phyloP scores from a whole-genome alignment of 331 rosid genomes.

The Malus hybrid region DNA sequence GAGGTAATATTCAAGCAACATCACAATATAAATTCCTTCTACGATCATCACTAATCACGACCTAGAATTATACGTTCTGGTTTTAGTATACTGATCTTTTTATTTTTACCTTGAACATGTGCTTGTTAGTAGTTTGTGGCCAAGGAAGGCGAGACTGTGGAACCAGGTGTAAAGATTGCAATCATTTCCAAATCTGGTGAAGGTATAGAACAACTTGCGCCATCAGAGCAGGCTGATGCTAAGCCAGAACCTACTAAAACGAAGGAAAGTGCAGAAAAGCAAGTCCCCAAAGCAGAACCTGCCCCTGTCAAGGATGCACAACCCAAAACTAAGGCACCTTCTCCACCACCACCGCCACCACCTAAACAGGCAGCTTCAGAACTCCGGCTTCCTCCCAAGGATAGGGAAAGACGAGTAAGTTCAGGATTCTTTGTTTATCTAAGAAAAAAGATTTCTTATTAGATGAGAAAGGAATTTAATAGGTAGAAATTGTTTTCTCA shows the following conservation, averaged over 20 bases:
- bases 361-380: constrained; percentile 31
- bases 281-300: constrained; percentile 26
- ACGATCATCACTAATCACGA: neutral
- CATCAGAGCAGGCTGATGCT: constrained; percentile 32
- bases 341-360: constrained; percentile 21
- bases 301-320: constrained; percentile 25
- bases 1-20: constrained; percentile 25
- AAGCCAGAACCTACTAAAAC: constrained; percentile 28
- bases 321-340: constrained; percentile 22
- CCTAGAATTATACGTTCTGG: neutral
- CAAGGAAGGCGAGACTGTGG: constrained; percentile 52
- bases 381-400: constrained; percentile 59
- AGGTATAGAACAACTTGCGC: constrained; percentile 30
- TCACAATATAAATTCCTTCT: neutral
- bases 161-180: constrained; percentile 57
- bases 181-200: constrained; percentile 52
- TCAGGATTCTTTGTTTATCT: neutral
- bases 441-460: neutral
- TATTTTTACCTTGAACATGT: neutral
- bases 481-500: neutral
- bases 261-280: constrained; percentile 23
- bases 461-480: neutral
- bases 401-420: constrained; percentile 63
- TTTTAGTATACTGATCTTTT: constrained; percentile 2
- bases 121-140: constrained; percentile 38